Evolutionary conservation across 2,329 filamentous ascomycete species (phyloP).

Genomic region (Phaeosphaeriaceae sp.): DNA sequence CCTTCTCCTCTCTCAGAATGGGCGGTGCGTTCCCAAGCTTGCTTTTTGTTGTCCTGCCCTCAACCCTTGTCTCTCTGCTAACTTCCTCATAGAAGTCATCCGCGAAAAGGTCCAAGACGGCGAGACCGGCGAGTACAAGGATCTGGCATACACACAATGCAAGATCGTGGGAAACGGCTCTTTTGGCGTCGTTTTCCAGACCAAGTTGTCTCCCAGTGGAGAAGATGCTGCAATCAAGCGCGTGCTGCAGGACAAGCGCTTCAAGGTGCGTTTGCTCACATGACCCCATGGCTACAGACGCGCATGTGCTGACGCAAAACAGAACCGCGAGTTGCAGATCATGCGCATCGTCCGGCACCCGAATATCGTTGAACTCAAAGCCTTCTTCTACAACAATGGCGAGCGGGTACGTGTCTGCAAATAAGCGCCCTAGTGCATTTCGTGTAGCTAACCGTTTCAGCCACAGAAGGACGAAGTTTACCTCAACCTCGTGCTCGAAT

Average conservation of each 20-base stretch:
- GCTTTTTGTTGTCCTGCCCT: too few species aligned
- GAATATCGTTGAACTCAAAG: slow-evolving; percentile 98
- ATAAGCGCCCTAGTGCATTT: slow-evolving; percentile 17
- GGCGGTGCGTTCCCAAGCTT: slow-evolving; percentile 84
- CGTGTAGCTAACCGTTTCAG: slow-evolving; percentile 39
- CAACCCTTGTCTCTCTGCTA: slow-evolving; percentile 36
- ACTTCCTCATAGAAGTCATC: slow-evolving; percentile 76
- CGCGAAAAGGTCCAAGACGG: slow-evolving; percentile 99
- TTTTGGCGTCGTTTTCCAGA: slow-evolving; percentile 98
- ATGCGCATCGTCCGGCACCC: slow-evolving; percentile 99
- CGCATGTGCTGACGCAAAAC: slow-evolving; percentile 37
- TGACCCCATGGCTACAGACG: slow-evolving; percentile 14
- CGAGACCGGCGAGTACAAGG: slow-evolving; percentile 92
- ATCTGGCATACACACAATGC: slow-evolving; percentile 98
- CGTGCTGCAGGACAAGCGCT: slow-evolving; percentile 97
- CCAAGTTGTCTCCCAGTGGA: slow-evolving; percentile 94
- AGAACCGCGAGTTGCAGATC: slow-evolving; percentile 99
- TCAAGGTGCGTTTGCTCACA: slow-evolving; percentile 74
- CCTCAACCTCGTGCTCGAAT: slow-evolving; percentile 96
- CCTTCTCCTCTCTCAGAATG: slow-evolving; percentile 90
- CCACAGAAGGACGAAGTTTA: slow-evolving; percentile 88
- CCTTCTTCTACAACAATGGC: slow-evolving; percentile 99
- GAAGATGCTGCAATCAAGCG: slow-evolving; percentile 99
- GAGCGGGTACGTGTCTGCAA: slow-evolving; percentile 74
- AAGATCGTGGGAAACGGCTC: slow-evolving; percentile 99